Evolutionary conservation across 2,329 filamentous ascomycete species (phyloP).

Genomic region (Graphium sp.): DNA sequence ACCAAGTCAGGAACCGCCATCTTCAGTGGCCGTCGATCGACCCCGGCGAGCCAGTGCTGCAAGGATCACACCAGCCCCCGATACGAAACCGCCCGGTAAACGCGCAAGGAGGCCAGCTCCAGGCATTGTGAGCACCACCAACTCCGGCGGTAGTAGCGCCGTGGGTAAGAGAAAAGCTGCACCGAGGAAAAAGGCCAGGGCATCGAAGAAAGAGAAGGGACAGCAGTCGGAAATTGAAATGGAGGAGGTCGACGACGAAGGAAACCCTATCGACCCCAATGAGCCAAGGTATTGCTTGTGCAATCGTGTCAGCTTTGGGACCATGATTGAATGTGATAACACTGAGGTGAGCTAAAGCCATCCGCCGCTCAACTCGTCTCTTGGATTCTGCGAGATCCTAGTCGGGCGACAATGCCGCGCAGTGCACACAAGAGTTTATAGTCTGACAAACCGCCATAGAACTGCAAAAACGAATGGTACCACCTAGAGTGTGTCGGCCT

Average conservation of each 20-base stretch:
- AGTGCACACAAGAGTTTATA: too few species aligned
- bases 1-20: constrained; percentile 29
- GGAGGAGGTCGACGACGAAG: constrained; percentile 50
- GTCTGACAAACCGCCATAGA: too few species aligned
- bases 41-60: constrained; percentile 39
- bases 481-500: constrained; percentile 64
- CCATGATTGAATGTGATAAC: constrained; percentile 74
- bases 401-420: too few species aligned
- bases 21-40: constrained; percentile 31
- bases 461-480: constrained; percentile 75
- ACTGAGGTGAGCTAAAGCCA: constrained; percentile 52
- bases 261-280: constrained; percentile 54
- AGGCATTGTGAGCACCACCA: constrained; percentile 49
- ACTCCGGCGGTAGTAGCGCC: constrained; percentile 44
- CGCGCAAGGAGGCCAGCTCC: constrained; percentile 56
- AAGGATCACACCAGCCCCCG: constrained; percentile 38
- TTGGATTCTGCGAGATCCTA: too few species aligned
- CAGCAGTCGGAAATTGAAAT: constrained; percentile 25
- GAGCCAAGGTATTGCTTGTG: constrained; percentile 67
- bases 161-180: constrained; percentile 57
- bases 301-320: constrained; percentile 64
- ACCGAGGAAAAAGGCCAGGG: constrained; percentile 44
- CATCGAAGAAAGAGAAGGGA: constrained; percentile 29
- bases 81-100: constrained; percentile 26
- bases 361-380: constrained; percentile 6